phyloP scores from a whole-genome alignment of 345 rosid species.

The Boechera divaricarpa region DNA sequence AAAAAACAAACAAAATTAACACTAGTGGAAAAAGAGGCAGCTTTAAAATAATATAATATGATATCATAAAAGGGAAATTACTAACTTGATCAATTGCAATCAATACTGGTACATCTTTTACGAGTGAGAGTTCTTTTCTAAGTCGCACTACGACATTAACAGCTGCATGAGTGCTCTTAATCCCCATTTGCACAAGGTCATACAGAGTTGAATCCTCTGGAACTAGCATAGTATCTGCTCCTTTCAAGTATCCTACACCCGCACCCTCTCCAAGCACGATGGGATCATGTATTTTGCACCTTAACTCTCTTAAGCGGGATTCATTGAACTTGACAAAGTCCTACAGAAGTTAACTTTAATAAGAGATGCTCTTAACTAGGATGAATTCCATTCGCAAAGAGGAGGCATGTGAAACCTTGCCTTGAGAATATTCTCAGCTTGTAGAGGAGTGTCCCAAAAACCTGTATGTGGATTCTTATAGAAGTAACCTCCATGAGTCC shows the following conservation, averaged over 20 bases:
- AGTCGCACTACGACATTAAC: slow-evolving; percentile 80
- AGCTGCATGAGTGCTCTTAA: slow-evolving; percentile 81
- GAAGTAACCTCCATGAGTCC: slow-evolving; percentile 93
- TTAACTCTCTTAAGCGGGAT: slow-evolving; percentile 61
- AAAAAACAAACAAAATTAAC: slow-evolving; percentile 34
- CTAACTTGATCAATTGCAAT: slow-evolving; percentile 96
- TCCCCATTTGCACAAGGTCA: slow-evolving; percentile 83
- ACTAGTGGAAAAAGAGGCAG: slow-evolving; percentile 6
- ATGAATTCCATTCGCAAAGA: slow-evolving; percentile 6
- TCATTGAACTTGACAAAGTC: slow-evolving; percentile 78
- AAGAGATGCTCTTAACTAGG: slow-evolving; percentile 14
- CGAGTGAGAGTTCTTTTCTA: slow-evolving; percentile 87
- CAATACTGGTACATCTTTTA: slow-evolving; percentile 87
- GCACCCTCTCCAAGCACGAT: slow-evolving; percentile 90
- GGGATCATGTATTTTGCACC: slow-evolving; percentile 77
- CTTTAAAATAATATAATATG: neutral
- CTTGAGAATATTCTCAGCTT: slow-evolving; percentile 86
- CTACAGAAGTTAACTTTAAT: slow-evolving; percentile 47
- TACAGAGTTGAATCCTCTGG: slow-evolving; percentile 73
- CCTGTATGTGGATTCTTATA: slow-evolving; percentile 81
- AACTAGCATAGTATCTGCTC: slow-evolving; percentile 62
- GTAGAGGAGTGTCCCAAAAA: slow-evolving; percentile 94
- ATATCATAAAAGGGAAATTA: neutral
- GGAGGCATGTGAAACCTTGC: slow-evolving; percentile 47
- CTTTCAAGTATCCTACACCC: slow-evolving; percentile 91